Conservation (phyloP, 2,329 filamentous ascomycete genomes). For the Aspergillus brasiliensis region DNA sequence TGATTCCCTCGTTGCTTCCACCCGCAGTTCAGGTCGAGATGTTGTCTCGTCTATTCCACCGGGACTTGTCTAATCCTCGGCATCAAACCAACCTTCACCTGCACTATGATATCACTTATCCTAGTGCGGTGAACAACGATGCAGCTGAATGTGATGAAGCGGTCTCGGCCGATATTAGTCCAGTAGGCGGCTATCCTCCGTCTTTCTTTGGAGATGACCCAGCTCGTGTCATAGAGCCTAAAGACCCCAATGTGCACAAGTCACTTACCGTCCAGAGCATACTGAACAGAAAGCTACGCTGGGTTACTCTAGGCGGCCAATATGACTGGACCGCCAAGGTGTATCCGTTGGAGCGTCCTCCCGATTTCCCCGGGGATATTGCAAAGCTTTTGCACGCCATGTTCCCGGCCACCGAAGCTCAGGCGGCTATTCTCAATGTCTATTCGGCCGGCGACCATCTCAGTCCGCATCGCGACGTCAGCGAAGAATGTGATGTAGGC, state of each 20-base stretch:
- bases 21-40: conserved; percentile 67
- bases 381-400: conserved; percentile 66
- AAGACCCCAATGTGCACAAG: conserved; percentile 73
- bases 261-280: conserved; percentile 70
- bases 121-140: conserved; percentile 26
- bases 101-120: conserved; percentile 73
- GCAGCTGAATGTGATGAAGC: conserved; percentile 27
- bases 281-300: conserved; percentile 79
- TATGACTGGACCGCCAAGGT: conserved; percentile 92
- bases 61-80: conserved; percentile 69
- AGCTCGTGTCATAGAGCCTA: conserved; percentile 53
- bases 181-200: background rate
- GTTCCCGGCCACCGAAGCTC: conserved; percentile 75
- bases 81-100: conserved; percentile 91
- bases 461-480: conserved; percentile 91
- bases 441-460: conserved; percentile 90
- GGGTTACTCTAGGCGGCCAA: conserved; percentile 92
- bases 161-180: conserved; percentile 44
- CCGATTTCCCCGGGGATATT: conserved; percentile 74
- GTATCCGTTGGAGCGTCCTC: conserved; percentile 71
- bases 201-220: conserved; percentile 60
- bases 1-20: conserved; percentile 75
- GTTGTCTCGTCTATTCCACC: conserved; percentile 73
- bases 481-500: conserved; percentile 76
- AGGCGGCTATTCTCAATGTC: conserved; percentile 92